These are phyloP conservation scores for Punctularia strigosozonata DNA, from an alignment of 768 basidiomycete genomes.

Conservation along the genomic window DNA sequence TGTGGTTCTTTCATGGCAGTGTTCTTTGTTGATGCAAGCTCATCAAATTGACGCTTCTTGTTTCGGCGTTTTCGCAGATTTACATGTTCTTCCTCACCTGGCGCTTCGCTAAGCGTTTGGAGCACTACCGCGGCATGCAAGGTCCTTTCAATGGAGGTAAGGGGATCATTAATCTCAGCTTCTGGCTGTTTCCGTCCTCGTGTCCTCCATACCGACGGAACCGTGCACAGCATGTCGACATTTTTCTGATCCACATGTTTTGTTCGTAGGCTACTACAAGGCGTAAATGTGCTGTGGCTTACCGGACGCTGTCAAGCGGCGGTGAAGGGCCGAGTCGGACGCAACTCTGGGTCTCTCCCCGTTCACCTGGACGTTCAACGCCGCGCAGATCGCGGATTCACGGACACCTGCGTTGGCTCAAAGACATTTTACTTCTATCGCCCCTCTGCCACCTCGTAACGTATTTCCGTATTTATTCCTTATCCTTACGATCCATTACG, in stretches of 20 bases:
- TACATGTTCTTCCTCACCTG: conserved; percentile 72
- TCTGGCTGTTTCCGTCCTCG: conserved; percentile 1
- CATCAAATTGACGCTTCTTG: no score
- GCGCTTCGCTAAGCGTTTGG: conserved; percentile 61
- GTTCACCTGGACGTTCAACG: no score
- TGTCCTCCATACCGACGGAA: conserved; percentile 5
- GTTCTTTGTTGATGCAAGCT: no score
- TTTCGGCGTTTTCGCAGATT: conserved; percentile 31
- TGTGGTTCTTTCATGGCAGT: no score
- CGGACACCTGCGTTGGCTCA: background rate
- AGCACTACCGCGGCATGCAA: conserved; percentile 55
- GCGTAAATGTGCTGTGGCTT: conserved; percentile 25
- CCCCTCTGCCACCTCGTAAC: no score
- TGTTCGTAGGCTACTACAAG: conserved; percentile 34
- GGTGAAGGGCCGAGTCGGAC: no score
- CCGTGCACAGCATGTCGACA: conserved; percentile 6
- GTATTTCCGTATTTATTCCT: background rate
- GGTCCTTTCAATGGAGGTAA: conserved; percentile 52
- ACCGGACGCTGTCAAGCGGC: no score
- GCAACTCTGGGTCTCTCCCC: no score
- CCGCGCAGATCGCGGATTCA: no score
- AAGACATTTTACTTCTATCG: background rate
- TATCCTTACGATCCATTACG: background rate
- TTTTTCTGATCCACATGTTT: conserved; percentile 4
- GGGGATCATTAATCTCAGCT: conserved; percentile 12